Evolutionary conservation across 2,329 filamentous ascomycete genomes (phyloP).

Genomic region (Cladosporium sphaerospermum): DNA sequence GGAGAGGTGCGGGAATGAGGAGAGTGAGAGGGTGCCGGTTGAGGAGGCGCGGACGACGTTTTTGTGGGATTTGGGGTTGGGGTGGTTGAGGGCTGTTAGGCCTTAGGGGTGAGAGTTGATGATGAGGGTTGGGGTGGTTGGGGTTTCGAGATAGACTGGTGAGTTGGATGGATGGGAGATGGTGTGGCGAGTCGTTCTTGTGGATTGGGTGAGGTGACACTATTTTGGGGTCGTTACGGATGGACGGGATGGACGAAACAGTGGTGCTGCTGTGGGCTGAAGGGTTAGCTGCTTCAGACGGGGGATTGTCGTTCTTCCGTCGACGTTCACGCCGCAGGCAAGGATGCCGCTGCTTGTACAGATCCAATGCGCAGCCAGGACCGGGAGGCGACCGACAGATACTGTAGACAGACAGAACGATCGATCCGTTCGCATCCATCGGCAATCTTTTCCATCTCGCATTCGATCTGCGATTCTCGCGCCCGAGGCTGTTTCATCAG

Average conservation of each 20-base stretch:
- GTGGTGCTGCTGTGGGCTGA: no score
- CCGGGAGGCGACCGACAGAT: no score
- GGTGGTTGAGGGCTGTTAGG: constrained; percentile 11
- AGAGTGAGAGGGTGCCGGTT: constrained; percentile 13
- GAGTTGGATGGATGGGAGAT: background rate
- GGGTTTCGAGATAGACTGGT: background rate
- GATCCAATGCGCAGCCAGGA: no score
- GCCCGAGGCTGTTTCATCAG: no score
- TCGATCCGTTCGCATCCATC: no score
- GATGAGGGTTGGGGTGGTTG: background rate
- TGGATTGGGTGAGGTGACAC: background rate
- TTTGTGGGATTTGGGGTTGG: constrained; percentile 14
- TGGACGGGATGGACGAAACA: background rate
- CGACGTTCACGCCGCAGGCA: no score
- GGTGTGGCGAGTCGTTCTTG: background rate
- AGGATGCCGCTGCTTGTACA: no score
- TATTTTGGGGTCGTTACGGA: background rate
- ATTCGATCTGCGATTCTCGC: no score
- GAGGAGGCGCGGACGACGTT: constrained; percentile 15
- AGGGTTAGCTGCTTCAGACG: no score
- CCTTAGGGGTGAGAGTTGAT: background rate
- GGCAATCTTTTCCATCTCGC: no score
- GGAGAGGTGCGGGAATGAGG: constrained; percentile 13
- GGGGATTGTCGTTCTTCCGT: no score
- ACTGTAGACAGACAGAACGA: no score